Conservation (phyloP, 306 rosid species). For the Abrus precatorius region DNA sequence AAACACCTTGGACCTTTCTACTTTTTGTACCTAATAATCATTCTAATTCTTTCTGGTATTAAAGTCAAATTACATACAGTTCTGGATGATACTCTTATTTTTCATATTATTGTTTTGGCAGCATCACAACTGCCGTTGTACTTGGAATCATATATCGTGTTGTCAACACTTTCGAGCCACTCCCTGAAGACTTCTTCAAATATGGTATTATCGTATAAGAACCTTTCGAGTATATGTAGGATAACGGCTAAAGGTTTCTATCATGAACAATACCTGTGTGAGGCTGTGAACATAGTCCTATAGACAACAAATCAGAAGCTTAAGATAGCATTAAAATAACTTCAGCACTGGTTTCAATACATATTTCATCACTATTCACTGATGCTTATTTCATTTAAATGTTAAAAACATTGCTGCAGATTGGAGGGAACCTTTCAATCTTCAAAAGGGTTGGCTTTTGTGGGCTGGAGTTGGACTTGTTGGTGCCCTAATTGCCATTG, state of each 20-base stretch:
- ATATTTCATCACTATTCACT: background rate
- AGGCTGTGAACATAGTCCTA: background rate
- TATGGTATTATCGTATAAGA: conserved; percentile 66
- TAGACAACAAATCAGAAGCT: background rate
- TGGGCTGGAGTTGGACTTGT: conserved; percentile 96
- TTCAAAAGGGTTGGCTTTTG: conserved; percentile 92
- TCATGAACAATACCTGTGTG: background rate
- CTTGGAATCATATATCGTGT: conserved; percentile 76
- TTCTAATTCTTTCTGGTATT: conserved; percentile 15
- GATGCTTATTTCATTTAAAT: conserved; percentile 28
- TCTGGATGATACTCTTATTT: conserved; percentile 31
- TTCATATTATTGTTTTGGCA: conserved; percentile 53
- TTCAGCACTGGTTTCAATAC: background rate
- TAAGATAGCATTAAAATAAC: background rate
- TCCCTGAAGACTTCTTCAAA: conserved; percentile 80
- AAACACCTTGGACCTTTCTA: conserved; percentile 14
- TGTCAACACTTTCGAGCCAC: conserved; percentile 76
- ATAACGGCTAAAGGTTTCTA: conserved; percentile 6
- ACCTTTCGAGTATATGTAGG: conserved; percentile 12
- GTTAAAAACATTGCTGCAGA: conserved; percentile 62
- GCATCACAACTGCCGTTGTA: conserved; percentile 83
- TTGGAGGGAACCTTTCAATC: conserved; percentile 81
- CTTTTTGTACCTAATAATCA: background rate
- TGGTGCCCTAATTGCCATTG: conserved; percentile 77
- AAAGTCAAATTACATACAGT: conserved; percentile 25